Conservation (phyloP, 1,284 basidiomycete species). For the Peniophora sp. region DNA sequence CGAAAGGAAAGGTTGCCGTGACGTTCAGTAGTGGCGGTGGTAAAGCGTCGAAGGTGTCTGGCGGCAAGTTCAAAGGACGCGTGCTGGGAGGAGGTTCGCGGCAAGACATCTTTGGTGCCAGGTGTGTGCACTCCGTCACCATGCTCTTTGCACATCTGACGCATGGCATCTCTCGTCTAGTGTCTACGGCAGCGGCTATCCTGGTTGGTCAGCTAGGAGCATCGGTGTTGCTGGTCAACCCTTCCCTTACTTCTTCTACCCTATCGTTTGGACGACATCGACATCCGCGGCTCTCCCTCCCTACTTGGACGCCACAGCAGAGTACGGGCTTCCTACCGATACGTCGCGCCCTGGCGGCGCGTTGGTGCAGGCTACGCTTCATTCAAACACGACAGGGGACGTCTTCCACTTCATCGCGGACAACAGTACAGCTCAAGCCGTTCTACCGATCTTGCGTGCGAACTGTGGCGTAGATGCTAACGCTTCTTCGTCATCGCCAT, state of each 20-base stretch:
- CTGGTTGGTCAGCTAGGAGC: constrained; percentile 23
- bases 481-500: constrained; percentile 18
- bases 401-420: constrained; percentile 16
- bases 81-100: constrained; percentile 13
- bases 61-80: constrained; percentile 12
- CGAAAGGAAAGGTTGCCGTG: background rate
- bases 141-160: no score
- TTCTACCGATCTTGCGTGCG: constrained; percentile 8
- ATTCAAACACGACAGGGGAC: constrained; percentile 10
- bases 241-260: constrained; percentile 46
- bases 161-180: constrained; percentile 11
- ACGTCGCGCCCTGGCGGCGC: constrained; percentile 19
- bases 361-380: constrained; percentile 14
- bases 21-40: background rate
- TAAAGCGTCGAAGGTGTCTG: constrained; percentile 19
- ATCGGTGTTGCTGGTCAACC: constrained; percentile 10
- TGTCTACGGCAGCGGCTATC: constrained; percentile 32
- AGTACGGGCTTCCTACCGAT: constrained; percentile 19
- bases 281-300: constrained; percentile 23
- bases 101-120: constrained; percentile 11
- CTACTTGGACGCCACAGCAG: constrained; percentile 24
- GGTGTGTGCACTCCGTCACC: constrained; percentile 3
- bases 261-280: constrained; percentile 40
- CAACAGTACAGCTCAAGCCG: constrained; percentile 12
- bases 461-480: constrained; percentile 3